Evolutionary conservation across 1,284 basidiomycete species (phyloP).

Genomic region (Trametes polyzona): DNA sequence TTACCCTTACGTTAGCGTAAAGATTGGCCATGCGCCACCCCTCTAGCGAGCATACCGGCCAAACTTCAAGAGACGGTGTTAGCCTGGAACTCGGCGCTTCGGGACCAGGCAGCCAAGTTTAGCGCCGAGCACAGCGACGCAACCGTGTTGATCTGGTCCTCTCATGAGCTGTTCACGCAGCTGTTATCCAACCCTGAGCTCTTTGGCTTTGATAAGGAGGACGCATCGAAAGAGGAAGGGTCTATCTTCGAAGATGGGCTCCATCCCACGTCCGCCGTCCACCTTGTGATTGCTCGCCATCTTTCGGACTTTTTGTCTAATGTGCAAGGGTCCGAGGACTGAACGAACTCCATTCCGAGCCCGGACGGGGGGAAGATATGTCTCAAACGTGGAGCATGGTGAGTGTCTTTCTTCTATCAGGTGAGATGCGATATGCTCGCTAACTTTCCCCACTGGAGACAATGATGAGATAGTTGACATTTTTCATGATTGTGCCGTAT

Average conservation of each 20-base stretch:
- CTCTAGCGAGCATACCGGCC: neutral
- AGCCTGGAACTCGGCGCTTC: constrained; percentile 49
- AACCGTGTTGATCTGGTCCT: constrained; percentile 55
- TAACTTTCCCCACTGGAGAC: no score
- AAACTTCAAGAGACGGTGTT: neutral
- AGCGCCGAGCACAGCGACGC: constrained; percentile 42
- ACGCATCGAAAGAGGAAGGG: neutral
- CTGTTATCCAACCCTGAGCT: constrained; percentile 46
- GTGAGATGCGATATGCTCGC: no score
- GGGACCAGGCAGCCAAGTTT: constrained; percentile 40
- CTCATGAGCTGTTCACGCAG: constrained; percentile 45
- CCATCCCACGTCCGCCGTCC: constrained; percentile 5
- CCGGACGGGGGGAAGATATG: no score
- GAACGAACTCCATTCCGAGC: neutral
- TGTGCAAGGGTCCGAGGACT: neutral
- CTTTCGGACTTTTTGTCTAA: neutral
- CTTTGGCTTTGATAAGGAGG: constrained; percentile 45
- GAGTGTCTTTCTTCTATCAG: no score
- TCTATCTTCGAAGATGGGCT: constrained; percentile 15
- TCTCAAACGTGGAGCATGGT: no score
- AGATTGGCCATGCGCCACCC: neutral
- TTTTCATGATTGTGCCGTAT: no score
- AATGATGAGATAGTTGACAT: no score
- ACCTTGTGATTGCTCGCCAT: constrained; percentile 6
- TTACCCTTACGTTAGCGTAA: no score